phyloP scores from a whole-genome alignment of 192 early-diverging fungal genomes.

The Entomortierella parvispora region DNA sequence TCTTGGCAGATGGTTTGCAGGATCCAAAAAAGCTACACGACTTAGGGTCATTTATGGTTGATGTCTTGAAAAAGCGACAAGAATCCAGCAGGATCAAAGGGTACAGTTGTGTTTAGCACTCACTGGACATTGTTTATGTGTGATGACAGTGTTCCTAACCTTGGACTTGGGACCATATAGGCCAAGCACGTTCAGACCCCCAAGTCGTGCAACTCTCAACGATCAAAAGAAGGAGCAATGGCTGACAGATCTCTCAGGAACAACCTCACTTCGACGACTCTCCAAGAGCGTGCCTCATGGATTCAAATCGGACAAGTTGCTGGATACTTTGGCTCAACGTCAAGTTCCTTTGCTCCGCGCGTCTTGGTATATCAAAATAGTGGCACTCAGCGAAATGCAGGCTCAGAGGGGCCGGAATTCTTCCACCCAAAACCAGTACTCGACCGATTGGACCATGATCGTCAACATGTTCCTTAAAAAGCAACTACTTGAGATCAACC shows the following conservation, averaged over 20 bases:
- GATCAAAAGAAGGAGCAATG: conserved; percentile 64
- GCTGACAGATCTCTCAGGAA: conserved; percentile 58
- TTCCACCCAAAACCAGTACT: conserved; percentile 28
- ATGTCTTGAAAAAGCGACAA: conserved; percentile 41
- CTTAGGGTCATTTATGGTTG: conserved; percentile 60
- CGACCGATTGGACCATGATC: conserved; percentile 55
- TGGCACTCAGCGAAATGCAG: conserved; percentile 71
- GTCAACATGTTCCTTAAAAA: conserved; percentile 58
- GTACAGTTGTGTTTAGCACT: no score
- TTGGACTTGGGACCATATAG: conserved; percentile 21
- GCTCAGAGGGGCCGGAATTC: conserved; percentile 25
- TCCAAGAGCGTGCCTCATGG: conserved; percentile 65
- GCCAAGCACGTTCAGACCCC: conserved; percentile 57
- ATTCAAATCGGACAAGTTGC: conserved; percentile 68
- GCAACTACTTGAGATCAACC: conserved; percentile 56
- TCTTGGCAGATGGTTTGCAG: conserved; percentile 57
- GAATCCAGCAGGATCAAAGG: conserved; percentile 39
- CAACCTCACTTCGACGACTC: conserved; percentile 55
- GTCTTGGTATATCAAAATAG: conserved; percentile 76
- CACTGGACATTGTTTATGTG: background rate
- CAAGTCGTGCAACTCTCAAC: conserved; percentile 54
- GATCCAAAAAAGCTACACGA: conserved; percentile 59
- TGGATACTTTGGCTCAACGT: conserved; percentile 63
- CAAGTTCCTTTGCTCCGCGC: conserved; percentile 71
- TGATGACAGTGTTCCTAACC: background rate